A percentile compares a stretch with the other conserved stretches of the same genome.
Evolutionary conservation across 164 flowering plant species (phyloP).

Genomic region (Vitis amurensis): DNA sequence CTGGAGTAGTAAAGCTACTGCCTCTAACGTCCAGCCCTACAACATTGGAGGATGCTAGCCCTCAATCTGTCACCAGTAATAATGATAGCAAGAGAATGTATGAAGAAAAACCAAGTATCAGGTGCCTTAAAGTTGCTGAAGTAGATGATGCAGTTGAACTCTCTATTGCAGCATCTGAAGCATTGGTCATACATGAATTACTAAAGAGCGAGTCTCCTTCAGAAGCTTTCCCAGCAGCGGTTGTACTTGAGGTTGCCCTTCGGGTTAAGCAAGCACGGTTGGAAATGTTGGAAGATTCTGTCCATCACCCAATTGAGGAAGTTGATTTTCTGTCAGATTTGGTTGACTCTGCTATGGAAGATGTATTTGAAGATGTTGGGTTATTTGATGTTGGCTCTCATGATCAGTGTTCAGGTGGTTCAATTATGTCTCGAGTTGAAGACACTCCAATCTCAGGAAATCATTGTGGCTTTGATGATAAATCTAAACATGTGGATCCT

Average conservation of each 20-base stretch:
- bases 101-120: conserved; percentile 17
- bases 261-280: conserved; percentile 67
- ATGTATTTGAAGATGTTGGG: conserved; percentile 79
- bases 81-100: conserved; percentile 11
- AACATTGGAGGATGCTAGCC: conserved; percentile 2
- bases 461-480: conserved; percentile 16
- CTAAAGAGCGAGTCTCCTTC: conserved; percentile 27
- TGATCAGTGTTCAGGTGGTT: conserved; percentile 21
- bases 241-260: conserved; percentile 71
- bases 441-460: conserved; percentile 41
- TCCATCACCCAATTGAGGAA: conserved; percentile 25
- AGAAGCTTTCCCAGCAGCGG: conserved; percentile 32
- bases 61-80: conserved; percentile 6
- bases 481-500: conserved; percentile 12
- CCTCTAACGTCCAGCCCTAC: conserved; percentile 13
- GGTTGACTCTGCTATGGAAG: conserved; percentile 58
- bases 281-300: conserved; percentile 23
- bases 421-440: conserved; percentile 37
- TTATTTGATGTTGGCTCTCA: conserved; percentile 22
- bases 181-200: conserved; percentile 69
- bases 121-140: conserved; percentile 25
- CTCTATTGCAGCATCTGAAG: conserved; percentile 86
- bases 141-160: conserved; percentile 61
- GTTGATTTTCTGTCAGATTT: conserved; percentile 58
- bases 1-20: background rate